Evolutionary conservation across 2,329 filamentous ascomycete genomes (phyloP), one percentile per base, ranked within the genome.

Genomic region (Magnaporthiopsis poae): DNA sequence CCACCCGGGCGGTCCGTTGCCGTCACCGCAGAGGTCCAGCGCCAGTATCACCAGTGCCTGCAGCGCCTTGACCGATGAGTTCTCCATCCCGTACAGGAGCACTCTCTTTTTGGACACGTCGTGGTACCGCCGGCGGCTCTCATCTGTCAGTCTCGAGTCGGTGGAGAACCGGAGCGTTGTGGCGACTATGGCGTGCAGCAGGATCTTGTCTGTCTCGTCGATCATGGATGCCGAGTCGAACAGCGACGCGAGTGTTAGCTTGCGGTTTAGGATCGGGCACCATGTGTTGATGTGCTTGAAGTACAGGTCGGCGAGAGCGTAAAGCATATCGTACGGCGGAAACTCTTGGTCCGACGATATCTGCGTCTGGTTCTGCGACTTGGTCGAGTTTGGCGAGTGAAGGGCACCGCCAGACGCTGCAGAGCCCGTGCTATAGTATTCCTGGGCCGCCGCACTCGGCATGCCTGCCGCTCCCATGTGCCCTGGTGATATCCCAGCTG

Each of bases 1-100:
- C 92, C 92, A 96, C 2, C 91, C 92, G 0, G 92, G 92, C 2
- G 92, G 92, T 0, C 93, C 93, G 74, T 96, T 96, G 56, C 92
- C 92, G 71, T 86, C 90, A 11, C 93, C 93, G 39, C 92, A 89
- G 31, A 96, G 83, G 73, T 96, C 92, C 13, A 96, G 79, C 0
- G 92, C 91, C 5, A 96, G 80, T 64, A 96, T 95, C 1, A 96
- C 91, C 8, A 96, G 80, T 5, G 93, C 92, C 74, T 96, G 92
- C 5, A 96, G 80, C 1, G 91, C 88, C 75, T 92, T 94, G 67
- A 96, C 91, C 0, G 92, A 95, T 15, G 91, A 93, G 71, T 95
- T 92, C 72, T 96, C 92, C 71, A 96, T 84, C 5, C 92, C 92
- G 72, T 96, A 96, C 0, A 96, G 82, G 15, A 96, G 76, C 0